A percentile compares a stretch with the other conserved stretches of the same genome.
Conservation (phyloP, 257 asterid species). For the Nemophila menziesii region DNA sequence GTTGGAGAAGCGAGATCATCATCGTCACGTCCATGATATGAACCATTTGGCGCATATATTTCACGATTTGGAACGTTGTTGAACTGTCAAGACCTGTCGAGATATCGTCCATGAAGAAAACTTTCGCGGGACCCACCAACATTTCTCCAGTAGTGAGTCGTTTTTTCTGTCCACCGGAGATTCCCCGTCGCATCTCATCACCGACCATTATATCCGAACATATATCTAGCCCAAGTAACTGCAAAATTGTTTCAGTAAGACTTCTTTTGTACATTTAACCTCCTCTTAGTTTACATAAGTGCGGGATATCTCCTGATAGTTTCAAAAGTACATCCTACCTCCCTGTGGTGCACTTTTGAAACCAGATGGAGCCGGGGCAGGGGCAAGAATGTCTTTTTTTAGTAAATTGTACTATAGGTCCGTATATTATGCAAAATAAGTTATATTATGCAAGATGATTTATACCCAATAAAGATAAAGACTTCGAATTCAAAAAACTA, state of each 20-base stretch:
- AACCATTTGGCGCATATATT: slow-evolving; percentile 88
- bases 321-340: too few species aligned
- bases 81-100: slow-evolving; percentile 97
- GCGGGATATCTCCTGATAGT: too few species aligned
- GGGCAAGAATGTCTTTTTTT: too few species aligned
- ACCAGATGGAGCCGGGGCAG: too few species aligned
- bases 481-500: too few species aligned
- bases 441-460: not conserved
- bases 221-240: slow-evolving; percentile 90
- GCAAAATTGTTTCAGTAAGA: slow-evolving; percentile 6
- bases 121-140: slow-evolving; percentile 95
- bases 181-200: slow-evolving; percentile 86
- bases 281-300: too few species aligned
- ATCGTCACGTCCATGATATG: slow-evolving; percentile 84
- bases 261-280: too few species aligned
- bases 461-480: too few species aligned
- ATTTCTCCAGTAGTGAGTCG: slow-evolving; percentile 96
- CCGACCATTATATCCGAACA: slow-evolving; percentile 91
- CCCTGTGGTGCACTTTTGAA: too few species aligned
- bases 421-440: too few species aligned
- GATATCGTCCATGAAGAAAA: slow-evolving; percentile 94
- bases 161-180: slow-evolving; percentile 96
- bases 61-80: slow-evolving; percentile 74
- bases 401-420: too few species aligned
- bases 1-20: slow-evolving; percentile 91